Evolutionary conservation across 139 green algal genomes (phyloP), one percentile per base, ranked within the genome.

Genomic region (Chlamydomonas incerta): DNA sequence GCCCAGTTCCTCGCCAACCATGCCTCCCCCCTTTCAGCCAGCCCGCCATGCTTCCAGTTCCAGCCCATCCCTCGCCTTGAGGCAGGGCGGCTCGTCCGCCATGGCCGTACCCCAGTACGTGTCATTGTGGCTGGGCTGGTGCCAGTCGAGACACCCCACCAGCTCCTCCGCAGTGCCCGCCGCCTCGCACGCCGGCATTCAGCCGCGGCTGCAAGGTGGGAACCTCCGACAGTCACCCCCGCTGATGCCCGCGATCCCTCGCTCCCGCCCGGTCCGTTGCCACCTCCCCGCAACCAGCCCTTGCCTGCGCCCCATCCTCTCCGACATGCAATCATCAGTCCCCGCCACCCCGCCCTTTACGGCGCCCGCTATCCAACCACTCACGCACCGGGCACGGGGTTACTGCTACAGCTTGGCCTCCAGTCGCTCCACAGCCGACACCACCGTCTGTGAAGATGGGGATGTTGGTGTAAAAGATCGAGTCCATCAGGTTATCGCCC

Each of bases 401-500:
- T 81, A 57, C 95, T 95, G n/a, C 1, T 90, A 82, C 35, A 99
- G 91, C 85, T 95, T 91, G 35, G 96, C 96, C 50, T 93, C 95
- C 29, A 99, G 87, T 18, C 98, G 91, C 69, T 96, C 94, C 15
- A 98, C 91, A 28, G 88, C 93, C 47, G 77, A 94, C 33, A 90
- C 87, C 62, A 98, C 90, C 13, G 94, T 93, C 91, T 98, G 96
- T 96, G 87, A 97, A 93, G 90, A 98, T 98, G 75, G 98, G 96
- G 85, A 99, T 98, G 94, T 99, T 98, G 81, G 98, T 96, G 55
- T 82, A 81, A 17, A 96, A 90, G 33, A 99, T 90, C 55, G 85
- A 93, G 80, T 99, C 98, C 14, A 99, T 91, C n/a, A 99, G 74
- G 35, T 97, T 91, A 60, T 99, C 97, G n/a, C 97, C 97, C 10